Base-by-base conservation (phyloP, 2,329 filamentous ascomycete genomes). In the Ophiosphaerella narmari region DNA sequence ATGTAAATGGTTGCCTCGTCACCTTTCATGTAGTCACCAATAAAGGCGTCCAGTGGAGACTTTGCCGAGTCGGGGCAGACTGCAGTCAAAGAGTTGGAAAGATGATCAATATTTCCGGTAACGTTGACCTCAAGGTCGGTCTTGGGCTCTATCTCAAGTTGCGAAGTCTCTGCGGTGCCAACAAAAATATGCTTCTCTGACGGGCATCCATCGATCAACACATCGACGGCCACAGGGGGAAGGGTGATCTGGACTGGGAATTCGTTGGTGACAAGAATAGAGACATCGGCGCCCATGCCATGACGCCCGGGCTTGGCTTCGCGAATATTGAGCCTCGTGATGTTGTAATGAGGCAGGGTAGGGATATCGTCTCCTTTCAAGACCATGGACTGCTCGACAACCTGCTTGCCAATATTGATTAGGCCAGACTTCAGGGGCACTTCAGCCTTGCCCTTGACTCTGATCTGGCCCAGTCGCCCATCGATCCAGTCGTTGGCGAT, bases 401-500 rank as follows among this genome's bases (percentile, higher is more conserved):
- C 76, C 70, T 96, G 90, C 46, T 84, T 87, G 56, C 93, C 92
- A 18, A 97, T 79, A 38, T 84, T 83, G 52, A 97, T 77, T 42
- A 96, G 74, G 21, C 94, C 93, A 39, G 91, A 89, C 70, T 86
- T 91, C 48, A 97, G 75, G 29, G 81, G 80, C 33, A 97, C 78
- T 34, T 86, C 78, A 23, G 90, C 87, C 65, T 87, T 88, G 37
- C 88, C 93, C 46, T 86, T 80, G 12, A 97, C 77, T 53, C 82
- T 84, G 49, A 99, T 75, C 48, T 82, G 79, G 9, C 85, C 82
- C 50, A 97, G 77, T 46, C 85, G 86, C 34, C 92, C 91, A 46
- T 89, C 86, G 52, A 99, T 77, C 86, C 91, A 97, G 71, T 96
- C 89, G 70, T 94, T 91, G 39, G 90, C 91, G 55, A 97, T 82